Conservation (phyloP, 2,329 filamentous ascomycete species). For the Monosporascus cannonballus region DNA sequence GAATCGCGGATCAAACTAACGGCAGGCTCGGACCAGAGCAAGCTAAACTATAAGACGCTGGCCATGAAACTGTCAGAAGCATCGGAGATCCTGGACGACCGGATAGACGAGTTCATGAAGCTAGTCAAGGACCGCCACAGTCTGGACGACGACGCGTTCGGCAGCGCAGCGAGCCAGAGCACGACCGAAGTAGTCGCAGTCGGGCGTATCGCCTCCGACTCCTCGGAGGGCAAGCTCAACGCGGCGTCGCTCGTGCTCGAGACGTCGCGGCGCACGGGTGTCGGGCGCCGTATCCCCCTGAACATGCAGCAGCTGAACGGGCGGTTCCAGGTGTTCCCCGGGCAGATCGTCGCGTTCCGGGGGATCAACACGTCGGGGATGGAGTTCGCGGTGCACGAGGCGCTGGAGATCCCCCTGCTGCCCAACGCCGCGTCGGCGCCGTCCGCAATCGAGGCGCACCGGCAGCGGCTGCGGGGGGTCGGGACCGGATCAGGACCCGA, state of each 20-base stretch:
- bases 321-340: constrained; percentile 81
- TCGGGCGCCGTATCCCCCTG: constrained; percentile 73
- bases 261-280: constrained; percentile 76
- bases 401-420: constrained; percentile 69
- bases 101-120: constrained; percentile 83
- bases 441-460: constrained; percentile 59
- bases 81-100: constrained; percentile 88
- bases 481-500: constrained; percentile 33
- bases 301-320: constrained; percentile 62
- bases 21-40: constrained; percentile 82
- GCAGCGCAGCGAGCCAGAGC: constrained; percentile 78
- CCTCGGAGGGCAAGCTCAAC: constrained; percentile 80
- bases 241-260: constrained; percentile 80
- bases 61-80: constrained; percentile 91
- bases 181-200: constrained; percentile 85
- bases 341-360: constrained; percentile 81
- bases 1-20: constrained; percentile 79
- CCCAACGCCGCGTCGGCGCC: constrained; percentile 66
- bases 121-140: constrained; percentile 68
- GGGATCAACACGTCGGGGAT: constrained; percentile 84
- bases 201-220: constrained; percentile 85
- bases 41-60: constrained; percentile 86
- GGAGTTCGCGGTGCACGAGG: constrained; percentile 73
- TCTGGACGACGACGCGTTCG: constrained; percentile 75
- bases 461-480: constrained; percentile 60